Evolutionary conservation across 805 yeast species (phyloP).

Genomic region (Candida nemodendra): DNA sequence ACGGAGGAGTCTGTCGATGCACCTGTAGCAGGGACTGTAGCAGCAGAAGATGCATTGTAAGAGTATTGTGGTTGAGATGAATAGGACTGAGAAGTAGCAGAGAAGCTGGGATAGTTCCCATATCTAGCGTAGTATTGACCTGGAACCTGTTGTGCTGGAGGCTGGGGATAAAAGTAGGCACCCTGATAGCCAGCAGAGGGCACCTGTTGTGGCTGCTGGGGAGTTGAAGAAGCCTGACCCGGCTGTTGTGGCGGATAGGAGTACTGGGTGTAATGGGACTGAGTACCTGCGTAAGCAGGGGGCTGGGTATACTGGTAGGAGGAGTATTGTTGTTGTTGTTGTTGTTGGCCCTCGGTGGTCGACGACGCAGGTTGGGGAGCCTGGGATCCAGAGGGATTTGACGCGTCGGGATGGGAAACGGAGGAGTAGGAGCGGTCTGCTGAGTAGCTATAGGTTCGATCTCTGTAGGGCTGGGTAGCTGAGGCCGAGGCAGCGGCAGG

Average conservation of each 20-base stretch:
- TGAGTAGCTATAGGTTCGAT: constrained; percentile 4
- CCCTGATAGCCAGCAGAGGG: constrained; percentile 8
- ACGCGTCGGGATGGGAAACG: constrained; percentile 3
- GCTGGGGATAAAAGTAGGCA: constrained; percentile 16
- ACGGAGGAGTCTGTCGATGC: constrained; percentile 2
- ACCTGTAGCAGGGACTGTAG: constrained; percentile 4
- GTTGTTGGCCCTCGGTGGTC: constrained; percentile 5
- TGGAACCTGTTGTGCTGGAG: constrained; percentile 12
- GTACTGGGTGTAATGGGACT: constrained; percentile 20
- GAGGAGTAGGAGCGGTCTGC: constrained; percentile 3
- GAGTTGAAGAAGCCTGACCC: constrained; percentile 8
- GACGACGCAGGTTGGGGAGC: constrained; percentile 6
- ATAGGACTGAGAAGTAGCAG: constrained; percentile 14
- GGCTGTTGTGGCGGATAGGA: constrained; percentile 14
- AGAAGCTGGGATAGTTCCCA: constrained; percentile 17
- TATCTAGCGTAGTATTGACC: constrained; percentile 16
- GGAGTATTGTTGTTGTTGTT: constrained; percentile 6
- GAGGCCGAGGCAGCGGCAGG: constrained; percentile 1
- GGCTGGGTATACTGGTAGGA: constrained; percentile 3
- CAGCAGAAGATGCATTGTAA: constrained; percentile 7
- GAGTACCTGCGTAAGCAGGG: constrained; percentile 12
- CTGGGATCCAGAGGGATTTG: constrained; percentile 2
- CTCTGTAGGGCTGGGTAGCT: constrained; percentile 1
- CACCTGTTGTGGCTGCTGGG: constrained; percentile 15
- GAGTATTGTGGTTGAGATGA: constrained; percentile 16